Percentiles rank a stretch among this genome's conserved stretches.
Evolutionary conservation across 768 basidiomycete species (phyloP).

Genomic region (Tephrocybe sp.): DNA sequence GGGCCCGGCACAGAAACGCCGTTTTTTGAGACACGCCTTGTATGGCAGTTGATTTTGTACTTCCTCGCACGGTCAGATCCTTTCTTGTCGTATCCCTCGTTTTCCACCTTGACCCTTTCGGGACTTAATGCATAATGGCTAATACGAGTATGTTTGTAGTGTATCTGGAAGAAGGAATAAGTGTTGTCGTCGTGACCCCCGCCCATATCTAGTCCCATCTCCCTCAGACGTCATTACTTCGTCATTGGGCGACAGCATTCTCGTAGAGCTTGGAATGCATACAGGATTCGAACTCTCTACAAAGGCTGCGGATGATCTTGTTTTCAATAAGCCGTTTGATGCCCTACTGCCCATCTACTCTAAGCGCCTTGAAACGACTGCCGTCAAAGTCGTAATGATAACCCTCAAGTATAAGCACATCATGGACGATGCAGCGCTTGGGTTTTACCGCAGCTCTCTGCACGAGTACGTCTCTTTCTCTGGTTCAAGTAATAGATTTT

Average conservation of each 20-base stretch:
- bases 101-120: no score
- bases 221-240: conserved; percentile 44
- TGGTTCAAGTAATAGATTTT: conserved; percentile 1
- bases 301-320: conserved; percentile 51
- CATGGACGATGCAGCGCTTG: conserved; percentile 56
- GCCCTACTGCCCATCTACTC: conserved; percentile 52
- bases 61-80: no score
- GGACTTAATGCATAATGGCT: no score
- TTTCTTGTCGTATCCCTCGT: no score
- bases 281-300: conserved; percentile 52
- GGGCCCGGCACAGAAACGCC: no score
- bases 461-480: conserved; percentile 42
- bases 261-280: conserved; percentile 57
- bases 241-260: conserved; percentile 54
- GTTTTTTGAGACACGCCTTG: no score
- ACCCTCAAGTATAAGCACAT: conserved; percentile 63
- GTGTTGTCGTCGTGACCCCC: no score
- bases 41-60: no score
- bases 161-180: no score
- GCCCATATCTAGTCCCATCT: no score
- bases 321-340: conserved; percentile 50
- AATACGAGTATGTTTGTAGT: no score
- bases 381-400: conserved; percentile 55
- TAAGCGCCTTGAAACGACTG: conserved; percentile 53
- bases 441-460: conserved; percentile 60